phyloP scores from a whole-genome alignment of 495 filamentous ascomycete species.

The Neurospora sp. region DNA sequence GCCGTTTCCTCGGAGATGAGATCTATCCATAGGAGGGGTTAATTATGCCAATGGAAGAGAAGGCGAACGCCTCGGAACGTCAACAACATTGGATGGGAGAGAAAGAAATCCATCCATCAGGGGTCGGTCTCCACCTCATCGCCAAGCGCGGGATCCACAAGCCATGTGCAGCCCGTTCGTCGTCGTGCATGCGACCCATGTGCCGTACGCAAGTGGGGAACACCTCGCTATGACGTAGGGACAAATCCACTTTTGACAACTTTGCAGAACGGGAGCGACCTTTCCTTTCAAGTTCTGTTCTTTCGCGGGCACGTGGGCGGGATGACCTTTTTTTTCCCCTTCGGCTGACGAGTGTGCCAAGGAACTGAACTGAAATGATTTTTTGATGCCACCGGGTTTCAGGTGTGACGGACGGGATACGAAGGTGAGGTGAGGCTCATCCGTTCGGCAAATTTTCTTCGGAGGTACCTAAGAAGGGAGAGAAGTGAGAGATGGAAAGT shows the following conservation, averaged over 20 bases:
- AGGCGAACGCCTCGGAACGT: no score
- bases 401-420: not conserved
- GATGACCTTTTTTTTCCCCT: not conserved
- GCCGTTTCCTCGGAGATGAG: no score
- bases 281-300: not conserved
- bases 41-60: no score
- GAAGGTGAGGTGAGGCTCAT: not conserved
- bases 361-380: not conserved
- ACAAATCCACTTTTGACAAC: not conserved
- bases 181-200: not conserved
- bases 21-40: no score
- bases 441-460: not conserved
- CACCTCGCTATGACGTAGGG: not conserved
- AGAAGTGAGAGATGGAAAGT: not conserved
- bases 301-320: not conserved
- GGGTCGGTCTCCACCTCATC: not conserved
- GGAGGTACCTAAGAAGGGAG: no score
- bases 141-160: not conserved
- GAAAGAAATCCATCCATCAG: not conserved
- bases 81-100: not conserved
- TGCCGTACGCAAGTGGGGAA: not conserved
- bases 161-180: not conserved
- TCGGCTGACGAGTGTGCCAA: not conserved
- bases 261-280: not conserved
- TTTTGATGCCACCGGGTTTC: not conserved